These are phyloP conservation scores for Nemania serpens DNA, from an alignment of 2,329 filamentous ascomycete species.

Conservation along the genomic window DNA sequence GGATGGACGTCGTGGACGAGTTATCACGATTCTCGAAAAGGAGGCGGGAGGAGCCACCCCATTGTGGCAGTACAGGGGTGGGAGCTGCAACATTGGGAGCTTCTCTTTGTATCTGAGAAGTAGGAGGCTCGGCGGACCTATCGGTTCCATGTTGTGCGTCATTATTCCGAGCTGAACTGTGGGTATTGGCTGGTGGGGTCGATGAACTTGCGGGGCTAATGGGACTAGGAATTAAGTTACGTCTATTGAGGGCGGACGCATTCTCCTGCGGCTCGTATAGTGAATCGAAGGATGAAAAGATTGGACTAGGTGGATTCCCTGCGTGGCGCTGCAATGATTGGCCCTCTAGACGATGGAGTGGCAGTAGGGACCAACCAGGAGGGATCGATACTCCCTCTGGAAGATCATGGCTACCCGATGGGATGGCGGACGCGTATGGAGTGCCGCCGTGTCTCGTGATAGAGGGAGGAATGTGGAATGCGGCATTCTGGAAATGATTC, in stretches of 20 bases:
- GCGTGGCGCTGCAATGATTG: constrained; percentile 30
- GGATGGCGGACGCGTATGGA: constrained; percentile 55
- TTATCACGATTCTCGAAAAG: constrained; percentile 44
- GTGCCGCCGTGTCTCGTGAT: constrained; percentile 55
- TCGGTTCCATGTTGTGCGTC: constrained; percentile 4
- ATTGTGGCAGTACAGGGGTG: constrained; percentile 54
- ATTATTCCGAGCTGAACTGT: constrained; percentile 4
- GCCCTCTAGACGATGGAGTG: constrained; percentile 61
- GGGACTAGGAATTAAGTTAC: constrained; percentile 6
- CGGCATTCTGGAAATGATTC: constrained; percentile 34
- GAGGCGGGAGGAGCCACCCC: constrained; percentile 56
- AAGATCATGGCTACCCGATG: constrained; percentile 63
- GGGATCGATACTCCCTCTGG: constrained; percentile 68
- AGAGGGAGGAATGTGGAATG: constrained; percentile 46
- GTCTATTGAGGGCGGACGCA: constrained; percentile 15
- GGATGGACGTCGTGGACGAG: constrained; percentile 21
- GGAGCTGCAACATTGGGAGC: constrained; percentile 51
- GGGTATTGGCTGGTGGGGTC: constrained; percentile 13
- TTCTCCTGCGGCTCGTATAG: constrained; percentile 27
- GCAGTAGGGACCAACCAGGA: constrained; percentile 67
- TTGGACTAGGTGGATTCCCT: constrained; percentile 22
- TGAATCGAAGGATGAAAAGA: constrained; percentile 21
- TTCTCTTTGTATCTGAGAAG: constrained; percentile 29
- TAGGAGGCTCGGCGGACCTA: constrained; percentile 15
- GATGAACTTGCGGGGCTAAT: constrained; percentile 9